These are phyloP conservation scores for Mortierella sp. DNA, from an alignment of 371 early-diverging fungal genomes.

Conservation along the genomic window DNA sequence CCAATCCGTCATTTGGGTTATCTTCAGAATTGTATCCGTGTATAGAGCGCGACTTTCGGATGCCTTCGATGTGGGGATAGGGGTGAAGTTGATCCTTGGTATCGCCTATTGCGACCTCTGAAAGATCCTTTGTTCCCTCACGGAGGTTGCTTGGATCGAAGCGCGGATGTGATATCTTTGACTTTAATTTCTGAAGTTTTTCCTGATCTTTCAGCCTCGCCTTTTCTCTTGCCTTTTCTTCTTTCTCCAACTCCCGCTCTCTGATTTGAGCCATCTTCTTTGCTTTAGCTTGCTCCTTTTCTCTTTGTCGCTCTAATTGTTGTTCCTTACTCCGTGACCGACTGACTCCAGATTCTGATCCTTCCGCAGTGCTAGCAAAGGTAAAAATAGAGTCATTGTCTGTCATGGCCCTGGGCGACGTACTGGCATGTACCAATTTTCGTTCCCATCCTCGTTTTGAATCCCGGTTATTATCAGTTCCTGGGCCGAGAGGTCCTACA, in stretches of 20 bases:
- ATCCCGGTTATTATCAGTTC: conserved; percentile 7
- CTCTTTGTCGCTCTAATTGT: conserved; percentile 23
- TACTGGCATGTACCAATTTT: conserved; percentile 4
- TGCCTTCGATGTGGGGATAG: neutral
- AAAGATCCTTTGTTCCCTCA: conserved; percentile 12
- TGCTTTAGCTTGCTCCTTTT: conserved; percentile 38
- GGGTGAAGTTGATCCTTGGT: neutral
- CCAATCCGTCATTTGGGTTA: conserved; percentile 7
- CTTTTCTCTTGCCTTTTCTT: conserved; percentile 36
- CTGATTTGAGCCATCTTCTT: conserved; percentile 25
- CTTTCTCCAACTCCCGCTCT: conserved; percentile 38
- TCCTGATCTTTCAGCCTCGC: conserved; percentile 31
- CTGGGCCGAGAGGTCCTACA: conserved; percentile 3
- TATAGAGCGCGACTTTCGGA: conserved; percentile 25
- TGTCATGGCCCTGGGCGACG: conserved; percentile 12
- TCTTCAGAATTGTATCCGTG: conserved; percentile 27
- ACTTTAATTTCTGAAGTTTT: conserved; percentile 36
- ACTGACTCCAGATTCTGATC: neutral
- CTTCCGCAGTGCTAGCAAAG: neutral
- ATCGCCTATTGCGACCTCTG: neutral
- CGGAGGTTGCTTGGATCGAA: conserved; percentile 22
- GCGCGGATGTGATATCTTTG: conserved; percentile 31
- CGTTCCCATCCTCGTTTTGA: conserved; percentile 13
- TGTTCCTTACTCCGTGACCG: conserved; percentile 26
- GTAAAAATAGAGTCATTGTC: conserved; percentile 19